Base-by-base conservation (phyloP, 2,329 filamentous ascomycete species). In the Aureobasidium namibiae region DNA sequence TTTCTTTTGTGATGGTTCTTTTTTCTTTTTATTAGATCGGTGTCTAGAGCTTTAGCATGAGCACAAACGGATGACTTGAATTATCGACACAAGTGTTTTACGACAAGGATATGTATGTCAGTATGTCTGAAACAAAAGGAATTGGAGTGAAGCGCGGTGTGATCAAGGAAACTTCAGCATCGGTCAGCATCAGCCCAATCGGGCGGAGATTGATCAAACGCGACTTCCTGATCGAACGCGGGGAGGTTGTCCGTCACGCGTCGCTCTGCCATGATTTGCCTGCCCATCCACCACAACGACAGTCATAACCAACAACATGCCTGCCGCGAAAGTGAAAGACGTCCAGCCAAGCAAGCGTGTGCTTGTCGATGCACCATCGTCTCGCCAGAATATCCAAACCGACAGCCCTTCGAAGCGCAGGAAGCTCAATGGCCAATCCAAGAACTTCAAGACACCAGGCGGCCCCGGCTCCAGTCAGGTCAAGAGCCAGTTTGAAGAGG, bases 401-500 rank as follows among this genome's bases (percentile, higher is more conserved):
- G 72, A 74, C 61, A 77, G 76, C 64, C 76, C 84, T 1, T 75
- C 82, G 54, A 97, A 97, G 80, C 95, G 94, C 75, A 82, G 90
- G 63, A 95, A 90, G 74, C 80, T 95, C 61, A 89, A 94, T 60
- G 71, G 73, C 59, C 76, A 81, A 26, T 75, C 78, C 13, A 76
- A 78, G 33, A 80, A 80, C 60, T 80, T 88, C 66, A 82, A 81
- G 58, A 81, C 83, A 58, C 86, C 86, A 3, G 82, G 87, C 65
- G 82, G 81, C 63, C 71, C 85, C 61, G 80, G 82, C 63, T 92
- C 88, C 1, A 92, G 82, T 66, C 90, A 92, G 73, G 83, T 83
- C 16, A 96, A 95, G 76, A 96, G 91, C 71, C 83, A 88, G 59
- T 99, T 99, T 71, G 94, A 97, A 74, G 87, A 88, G 61, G 91